Evolutionary conservation across 2,329 filamentous ascomycete species (phyloP).

Genomic region (Chrysosphaeria jannelii): DNA sequence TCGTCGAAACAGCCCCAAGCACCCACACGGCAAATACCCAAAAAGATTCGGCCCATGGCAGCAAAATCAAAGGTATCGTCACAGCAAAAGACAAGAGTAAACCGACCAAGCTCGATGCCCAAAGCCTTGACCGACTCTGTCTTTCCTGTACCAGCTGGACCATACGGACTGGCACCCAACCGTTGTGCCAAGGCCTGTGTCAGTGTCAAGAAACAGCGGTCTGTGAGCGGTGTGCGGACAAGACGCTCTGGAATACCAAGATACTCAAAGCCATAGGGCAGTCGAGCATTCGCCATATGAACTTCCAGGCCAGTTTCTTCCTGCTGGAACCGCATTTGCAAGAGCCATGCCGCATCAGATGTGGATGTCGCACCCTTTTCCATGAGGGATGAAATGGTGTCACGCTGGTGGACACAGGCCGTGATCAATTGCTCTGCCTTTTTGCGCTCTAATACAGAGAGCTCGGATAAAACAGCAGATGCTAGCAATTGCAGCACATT

Average conservation of each 20-base stretch:
- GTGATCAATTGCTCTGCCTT: constrained; percentile 98
- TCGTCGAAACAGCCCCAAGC: constrained; percentile 99
- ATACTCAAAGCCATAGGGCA: constrained; percentile 96
- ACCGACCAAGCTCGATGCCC: constrained; percentile 82
- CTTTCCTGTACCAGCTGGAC: constrained; percentile 91
- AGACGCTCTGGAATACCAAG: constrained; percentile 87
- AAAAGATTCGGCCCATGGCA: constrained; percentile 96
- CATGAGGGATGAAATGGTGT: constrained; percentile 67
- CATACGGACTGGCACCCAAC: constrained; percentile 87
- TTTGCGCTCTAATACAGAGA: constrained; percentile 65
- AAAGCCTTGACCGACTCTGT: constrained; percentile 97
- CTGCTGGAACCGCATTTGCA: constrained; percentile 74
- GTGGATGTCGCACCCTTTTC: constrained; percentile 42
- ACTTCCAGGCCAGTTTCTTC: constrained; percentile 72
- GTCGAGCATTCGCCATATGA: constrained; percentile 85
- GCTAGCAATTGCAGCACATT: constrained; percentile 65
- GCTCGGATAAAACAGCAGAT: constrained; percentile 63
- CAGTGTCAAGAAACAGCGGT: constrained; percentile 92
- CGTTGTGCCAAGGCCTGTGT: constrained; percentile 88
- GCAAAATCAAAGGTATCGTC: constrained; percentile 99
- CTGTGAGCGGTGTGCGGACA: constrained; percentile 84
- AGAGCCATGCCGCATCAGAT: constrained; percentile 69
- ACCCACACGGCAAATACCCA: constrained; percentile 95
- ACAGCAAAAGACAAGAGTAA: constrained; percentile 96
- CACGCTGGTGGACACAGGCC: constrained; percentile 91